Evolutionary conservation across 2,329 filamentous ascomycete genomes (phyloP).

Genomic region (Pestalotiopsis sp.): DNA sequence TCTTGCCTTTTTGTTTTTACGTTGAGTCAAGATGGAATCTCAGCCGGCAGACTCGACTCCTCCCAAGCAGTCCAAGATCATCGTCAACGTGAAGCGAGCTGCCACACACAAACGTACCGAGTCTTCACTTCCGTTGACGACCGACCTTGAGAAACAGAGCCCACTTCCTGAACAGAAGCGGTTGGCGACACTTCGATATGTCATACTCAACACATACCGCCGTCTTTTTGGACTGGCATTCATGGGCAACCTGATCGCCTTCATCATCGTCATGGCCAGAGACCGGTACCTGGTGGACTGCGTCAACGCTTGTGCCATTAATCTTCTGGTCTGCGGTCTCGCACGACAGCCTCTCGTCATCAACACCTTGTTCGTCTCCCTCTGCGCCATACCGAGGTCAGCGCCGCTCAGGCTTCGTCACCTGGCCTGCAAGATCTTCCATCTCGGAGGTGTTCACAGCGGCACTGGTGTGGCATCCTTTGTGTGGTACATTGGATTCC

Average conservation of each 20-base stretch:
- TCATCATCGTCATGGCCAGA: constrained; percentile 6
- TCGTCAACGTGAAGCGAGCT: not conserved
- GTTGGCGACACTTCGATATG: constrained; percentile 1
- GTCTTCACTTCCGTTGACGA: not conserved
- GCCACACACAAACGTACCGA: not conserved
- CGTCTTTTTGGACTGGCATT: constrained; percentile 1
- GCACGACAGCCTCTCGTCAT: constrained; percentile 59
- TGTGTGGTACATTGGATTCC: constrained; percentile 46
- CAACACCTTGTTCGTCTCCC: constrained; percentile 52
- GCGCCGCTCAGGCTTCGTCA: constrained; percentile 51
- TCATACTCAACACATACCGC: constrained; percentile 5
- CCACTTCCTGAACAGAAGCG: not conserved
- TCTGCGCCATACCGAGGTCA: constrained; percentile 47
- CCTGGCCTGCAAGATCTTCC: constrained; percentile 54
- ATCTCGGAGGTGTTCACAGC: constrained; percentile 54
- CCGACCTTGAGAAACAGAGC: not conserved
- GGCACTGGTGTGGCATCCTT: constrained; percentile 52
- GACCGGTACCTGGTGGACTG: not conserved
- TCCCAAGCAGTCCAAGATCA: not conserved
- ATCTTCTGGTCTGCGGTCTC: constrained; percentile 51
- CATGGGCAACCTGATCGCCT: constrained; percentile 4
- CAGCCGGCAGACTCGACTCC: not conserved
- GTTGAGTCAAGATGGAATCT: not conserved
- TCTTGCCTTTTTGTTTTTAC: not conserved
- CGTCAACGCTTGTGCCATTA: constrained; percentile 46